A percentile compares a stretch with the other conserved stretches of the same genome.
phyloP scores from a whole-genome alignment of 306 rosid species.

The Citrullus amarus region DNA sequence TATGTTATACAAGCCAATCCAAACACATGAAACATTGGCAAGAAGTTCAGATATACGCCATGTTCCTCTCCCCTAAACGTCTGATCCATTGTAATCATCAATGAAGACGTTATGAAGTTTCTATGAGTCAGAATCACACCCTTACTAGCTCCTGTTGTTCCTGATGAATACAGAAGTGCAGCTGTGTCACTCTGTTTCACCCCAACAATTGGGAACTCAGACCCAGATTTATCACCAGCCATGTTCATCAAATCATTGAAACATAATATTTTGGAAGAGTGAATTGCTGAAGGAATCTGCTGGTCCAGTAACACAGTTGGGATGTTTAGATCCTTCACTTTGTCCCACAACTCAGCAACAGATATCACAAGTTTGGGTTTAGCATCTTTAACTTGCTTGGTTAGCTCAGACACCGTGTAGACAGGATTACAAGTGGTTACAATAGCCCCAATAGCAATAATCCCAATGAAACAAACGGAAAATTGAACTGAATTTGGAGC shows the following conservation, averaged over 20 bases:
- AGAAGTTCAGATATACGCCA: conserved; percentile 41
- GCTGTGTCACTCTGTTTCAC: conserved; percentile 61
- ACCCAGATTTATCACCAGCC: conserved; percentile 15
- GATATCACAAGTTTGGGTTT: conserved; percentile 62
- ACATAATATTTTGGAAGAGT: conserved; percentile 6
- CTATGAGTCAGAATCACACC: conserved; percentile 64
- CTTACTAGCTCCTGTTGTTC: conserved; percentile 77
- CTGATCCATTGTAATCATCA: conserved; percentile 54
- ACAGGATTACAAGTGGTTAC: conserved; percentile 65
- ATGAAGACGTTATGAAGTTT: conserved; percentile 53
- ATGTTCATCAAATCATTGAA: conserved; percentile 33
- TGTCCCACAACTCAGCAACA: conserved; percentile 47
- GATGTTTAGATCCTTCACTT: conserved; percentile 34
- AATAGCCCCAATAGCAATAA: conserved; percentile 51
- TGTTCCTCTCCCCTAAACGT: conserved; percentile 20
- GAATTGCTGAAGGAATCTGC: not conserved
- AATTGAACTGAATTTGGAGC: conserved; percentile 57
- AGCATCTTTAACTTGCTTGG: conserved; percentile 57
- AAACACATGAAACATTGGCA: conserved; percentile 84
- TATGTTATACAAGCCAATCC: conserved; percentile 44
- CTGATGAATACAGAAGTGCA: conserved; percentile 69
- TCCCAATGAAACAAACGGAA: conserved; percentile 45
- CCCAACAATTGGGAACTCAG: conserved; percentile 31
- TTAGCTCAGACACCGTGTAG: conserved; percentile 48
- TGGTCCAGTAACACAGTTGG: conserved; percentile 41